Conservation (phyloP, 441 rosid genomes). For the Populus hybrid region DNA sequence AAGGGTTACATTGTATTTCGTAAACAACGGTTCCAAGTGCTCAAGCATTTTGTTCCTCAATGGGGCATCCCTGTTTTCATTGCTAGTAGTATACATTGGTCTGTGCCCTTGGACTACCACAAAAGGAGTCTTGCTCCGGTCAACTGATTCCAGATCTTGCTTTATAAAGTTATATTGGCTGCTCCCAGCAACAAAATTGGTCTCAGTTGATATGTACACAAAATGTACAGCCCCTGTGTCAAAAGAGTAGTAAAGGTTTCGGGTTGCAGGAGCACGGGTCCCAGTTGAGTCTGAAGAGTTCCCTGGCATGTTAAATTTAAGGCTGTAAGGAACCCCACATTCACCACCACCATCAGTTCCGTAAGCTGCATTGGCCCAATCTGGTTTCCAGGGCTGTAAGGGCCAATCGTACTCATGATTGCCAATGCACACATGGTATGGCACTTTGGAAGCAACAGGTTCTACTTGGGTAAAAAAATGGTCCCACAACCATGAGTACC, state of each 20-base stretch:
- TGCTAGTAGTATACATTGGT: slow-evolving; percentile 90
- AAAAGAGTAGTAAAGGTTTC: slow-evolving; percentile 82
- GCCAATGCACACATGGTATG: slow-evolving; percentile 92
- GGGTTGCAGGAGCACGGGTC: slow-evolving; percentile 55
- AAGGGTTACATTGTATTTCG: slow-evolving; percentile 66
- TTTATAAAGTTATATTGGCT: slow-evolving; percentile 63
- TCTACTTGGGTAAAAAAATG: slow-evolving; percentile 71
- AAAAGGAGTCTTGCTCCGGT: slow-evolving; percentile 73
- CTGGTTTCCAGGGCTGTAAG: slow-evolving; percentile 85
- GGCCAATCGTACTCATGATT: slow-evolving; percentile 97
- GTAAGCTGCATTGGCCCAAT: slow-evolving; percentile 54
- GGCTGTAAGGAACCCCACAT: slow-evolving; percentile 91
- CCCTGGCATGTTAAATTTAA: slow-evolving; percentile 88
- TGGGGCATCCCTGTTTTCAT: slow-evolving; percentile 50
- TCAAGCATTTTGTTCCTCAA: slow-evolving; percentile 56
- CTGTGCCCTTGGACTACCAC: slow-evolving; percentile 85
- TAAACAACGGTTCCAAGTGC: slow-evolving; percentile 83
- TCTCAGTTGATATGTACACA: slow-evolving; percentile 82
- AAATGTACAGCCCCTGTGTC: slow-evolving; percentile 72
- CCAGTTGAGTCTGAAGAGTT: slow-evolving; percentile 74
- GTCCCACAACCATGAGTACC: slow-evolving; percentile 92
- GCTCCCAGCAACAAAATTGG: slow-evolving; percentile 76
- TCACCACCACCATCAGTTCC: slow-evolving; percentile 91
- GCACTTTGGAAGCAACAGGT: slow-evolving; percentile 71
- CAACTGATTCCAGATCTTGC: slow-evolving; percentile 70